Percentiles rank a stretch among this genome's conserved stretches.
Evolutionary conservation across 2,329 filamentous ascomycete species (phyloP).

Genomic region (Trichoderma sp.): DNA sequence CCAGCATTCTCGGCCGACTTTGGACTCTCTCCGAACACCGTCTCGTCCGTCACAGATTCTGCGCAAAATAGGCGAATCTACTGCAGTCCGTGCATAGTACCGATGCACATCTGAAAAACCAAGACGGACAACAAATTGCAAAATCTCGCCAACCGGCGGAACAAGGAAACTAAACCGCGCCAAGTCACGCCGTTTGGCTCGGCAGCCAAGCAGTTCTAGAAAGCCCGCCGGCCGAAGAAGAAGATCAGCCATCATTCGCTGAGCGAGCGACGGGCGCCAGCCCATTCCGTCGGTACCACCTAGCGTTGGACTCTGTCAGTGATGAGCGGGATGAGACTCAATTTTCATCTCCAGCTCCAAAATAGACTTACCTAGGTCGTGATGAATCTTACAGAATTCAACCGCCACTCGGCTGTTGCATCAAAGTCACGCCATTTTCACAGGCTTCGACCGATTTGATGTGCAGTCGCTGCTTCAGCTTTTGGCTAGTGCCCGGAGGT

Average conservation of each 20-base stretch:
- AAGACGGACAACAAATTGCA: background rate
- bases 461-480: background rate
- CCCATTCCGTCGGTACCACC: background rate
- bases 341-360: background rate
- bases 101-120: background rate
- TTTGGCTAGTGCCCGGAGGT: background rate
- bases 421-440: slow-evolving; percentile 10
- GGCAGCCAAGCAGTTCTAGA: background rate
- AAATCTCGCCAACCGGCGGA: background rate
- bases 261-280: background rate
- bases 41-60: background rate
- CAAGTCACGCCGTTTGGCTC: background rate
- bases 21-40: background rate
- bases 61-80: background rate
- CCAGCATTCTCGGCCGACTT: background rate
- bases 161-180: background rate
- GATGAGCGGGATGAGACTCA: background rate
- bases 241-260: background rate
- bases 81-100: background rate
- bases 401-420: background rate
- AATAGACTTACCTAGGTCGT: background rate
- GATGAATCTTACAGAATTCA: background rate
- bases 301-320: background rate
- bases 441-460: background rate
- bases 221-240: background rate